A percentile compares a stretch with the other conserved stretches of the same genome.
Conservation (phyloP, 345 rosid genomes). For the Gossypium australe region DNA sequence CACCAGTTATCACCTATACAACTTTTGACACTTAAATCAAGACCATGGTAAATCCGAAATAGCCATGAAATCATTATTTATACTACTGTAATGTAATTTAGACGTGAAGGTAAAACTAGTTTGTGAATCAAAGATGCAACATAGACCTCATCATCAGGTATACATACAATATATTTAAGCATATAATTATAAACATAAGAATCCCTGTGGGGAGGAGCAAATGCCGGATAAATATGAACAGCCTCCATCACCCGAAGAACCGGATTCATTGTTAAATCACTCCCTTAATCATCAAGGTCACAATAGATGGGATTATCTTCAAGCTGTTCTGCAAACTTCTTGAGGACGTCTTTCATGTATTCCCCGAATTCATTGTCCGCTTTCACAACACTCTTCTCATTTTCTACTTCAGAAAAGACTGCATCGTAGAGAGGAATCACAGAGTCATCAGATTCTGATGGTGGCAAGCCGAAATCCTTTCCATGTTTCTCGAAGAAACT, state of each 20-base stretch:
- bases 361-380: constrained; percentile 27
- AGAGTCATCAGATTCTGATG: constrained; percentile 51
- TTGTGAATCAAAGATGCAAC: background rate
- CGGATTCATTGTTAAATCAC: background rate
- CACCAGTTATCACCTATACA: too few species aligned
- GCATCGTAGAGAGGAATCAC: constrained; percentile 49
- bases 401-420: constrained; percentile 37
- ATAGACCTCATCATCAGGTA: background rate
- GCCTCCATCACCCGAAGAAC: background rate
- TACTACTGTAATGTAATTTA: background rate
- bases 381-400: constrained; percentile 20
- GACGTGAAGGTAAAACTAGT: background rate
- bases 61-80: background rate
- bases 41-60: background rate
- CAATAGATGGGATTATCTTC: constrained; percentile 47
- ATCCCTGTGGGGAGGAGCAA: background rate
- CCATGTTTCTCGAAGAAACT: constrained; percentile 50
- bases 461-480: constrained; percentile 68
- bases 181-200: background rate
- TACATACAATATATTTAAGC: background rate
- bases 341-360: constrained; percentile 44
- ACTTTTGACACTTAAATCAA: too few species aligned
- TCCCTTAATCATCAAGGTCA: constrained; percentile 33
- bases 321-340: constrained; percentile 54
- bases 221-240: background rate